Conservation (phyloP, 352 stramenopile genomes). For the Lagenidium sp. region DNA sequence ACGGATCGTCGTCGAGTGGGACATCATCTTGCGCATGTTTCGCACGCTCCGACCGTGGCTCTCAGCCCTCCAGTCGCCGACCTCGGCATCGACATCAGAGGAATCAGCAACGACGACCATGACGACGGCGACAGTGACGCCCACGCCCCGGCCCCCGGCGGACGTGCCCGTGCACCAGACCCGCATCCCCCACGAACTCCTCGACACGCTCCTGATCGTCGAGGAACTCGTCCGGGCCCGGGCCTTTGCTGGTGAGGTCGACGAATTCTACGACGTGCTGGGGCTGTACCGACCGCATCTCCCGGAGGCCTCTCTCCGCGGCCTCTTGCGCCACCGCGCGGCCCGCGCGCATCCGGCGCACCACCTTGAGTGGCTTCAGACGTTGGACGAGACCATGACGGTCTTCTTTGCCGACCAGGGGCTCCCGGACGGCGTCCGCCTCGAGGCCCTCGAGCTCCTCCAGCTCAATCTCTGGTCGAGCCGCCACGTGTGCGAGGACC, state of each 20-base stretch:
- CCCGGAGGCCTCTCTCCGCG: slow-evolving; percentile 39
- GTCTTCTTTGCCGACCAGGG: slow-evolving; percentile 52
- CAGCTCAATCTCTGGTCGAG: slow-evolving; percentile 65
- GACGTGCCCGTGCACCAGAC: slow-evolving; percentile 41
- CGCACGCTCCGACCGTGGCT: slow-evolving; percentile 57
- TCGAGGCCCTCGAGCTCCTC: slow-evolving; percentile 63
- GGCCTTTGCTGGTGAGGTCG: slow-evolving; percentile 54
- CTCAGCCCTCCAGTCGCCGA: slow-evolving; percentile 6
- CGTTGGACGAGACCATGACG: slow-evolving; percentile 37
- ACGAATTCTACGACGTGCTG: slow-evolving; percentile 68
- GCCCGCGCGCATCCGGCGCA: slow-evolving; percentile 57
- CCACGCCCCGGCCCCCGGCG: not conserved
- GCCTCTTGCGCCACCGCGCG: slow-evolving; percentile 54
- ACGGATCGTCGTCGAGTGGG: slow-evolving; percentile 68
- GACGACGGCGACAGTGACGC: slow-evolving; percentile 14
- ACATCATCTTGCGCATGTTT: slow-evolving; percentile 80
- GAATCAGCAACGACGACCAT: not conserved
- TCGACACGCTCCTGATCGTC: slow-evolving; percentile 67
- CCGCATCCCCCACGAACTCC: slow-evolving; percentile 61
- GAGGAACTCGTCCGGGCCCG: slow-evolving; percentile 56
- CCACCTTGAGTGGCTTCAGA: slow-evolving; percentile 54
- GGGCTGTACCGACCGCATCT: slow-evolving; percentile 65
- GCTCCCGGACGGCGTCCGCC: slow-evolving; percentile 36
- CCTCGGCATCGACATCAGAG: not conserved
- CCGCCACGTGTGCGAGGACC: slow-evolving; percentile 76